Percentiles rank a stretch among this genome's conserved stretches.
Evolutionary conservation across 768 basidiomycete genomes (phyloP).

Genomic region (Vararia minispora): DNA sequence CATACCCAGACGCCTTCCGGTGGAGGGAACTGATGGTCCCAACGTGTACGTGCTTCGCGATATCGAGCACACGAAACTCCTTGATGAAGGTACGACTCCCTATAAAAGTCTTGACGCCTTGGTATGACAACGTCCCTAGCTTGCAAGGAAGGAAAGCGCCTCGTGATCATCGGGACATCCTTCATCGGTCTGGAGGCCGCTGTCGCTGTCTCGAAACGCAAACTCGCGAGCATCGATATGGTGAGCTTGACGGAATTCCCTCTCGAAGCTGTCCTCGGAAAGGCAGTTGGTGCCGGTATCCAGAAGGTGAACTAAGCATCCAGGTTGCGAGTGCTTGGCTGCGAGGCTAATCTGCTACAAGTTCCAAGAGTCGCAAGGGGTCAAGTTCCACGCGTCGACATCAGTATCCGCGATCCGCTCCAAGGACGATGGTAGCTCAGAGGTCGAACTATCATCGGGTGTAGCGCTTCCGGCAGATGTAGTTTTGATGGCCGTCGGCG

Average conservation of each 20-base stretch:
- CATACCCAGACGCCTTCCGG: slow-evolving; percentile 60
- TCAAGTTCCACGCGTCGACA: slow-evolving; percentile 73
- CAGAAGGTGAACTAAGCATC: slow-evolving; percentile 45
- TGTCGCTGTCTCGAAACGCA: slow-evolving; percentile 56
- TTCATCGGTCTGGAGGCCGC: slow-evolving; percentile 95
- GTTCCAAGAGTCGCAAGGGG: slow-evolving; percentile 74
- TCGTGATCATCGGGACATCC: slow-evolving; percentile 79
- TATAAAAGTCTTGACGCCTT: too few species aligned
- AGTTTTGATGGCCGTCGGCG: slow-evolving; percentile 81
- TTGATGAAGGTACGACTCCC: slow-evolving; percentile 47
- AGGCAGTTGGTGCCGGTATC: slow-evolving; percentile 65
- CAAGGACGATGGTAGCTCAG: slow-evolving; percentile 35
- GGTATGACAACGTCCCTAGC: slow-evolving; percentile 23
- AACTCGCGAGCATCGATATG: slow-evolving; percentile 73
- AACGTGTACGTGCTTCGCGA: slow-evolving; percentile 72
- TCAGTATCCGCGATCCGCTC: slow-evolving; percentile 59
- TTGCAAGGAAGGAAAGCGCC: slow-evolving; percentile 58
- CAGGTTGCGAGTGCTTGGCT: too few species aligned
- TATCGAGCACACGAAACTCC: slow-evolving; percentile 58
- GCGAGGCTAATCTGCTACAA: too few species aligned
- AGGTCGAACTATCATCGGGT: slow-evolving; percentile 29
- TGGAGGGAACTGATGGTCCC: slow-evolving; percentile 61
- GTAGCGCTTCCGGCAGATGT: slow-evolving; percentile 59
- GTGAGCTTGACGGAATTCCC: slow-evolving; percentile 77
- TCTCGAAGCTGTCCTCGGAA: slow-evolving; percentile 73